phyloP scores from a whole-genome alignment of 805 yeast species.

The Teunomyces barrocoloradensis region DNA sequence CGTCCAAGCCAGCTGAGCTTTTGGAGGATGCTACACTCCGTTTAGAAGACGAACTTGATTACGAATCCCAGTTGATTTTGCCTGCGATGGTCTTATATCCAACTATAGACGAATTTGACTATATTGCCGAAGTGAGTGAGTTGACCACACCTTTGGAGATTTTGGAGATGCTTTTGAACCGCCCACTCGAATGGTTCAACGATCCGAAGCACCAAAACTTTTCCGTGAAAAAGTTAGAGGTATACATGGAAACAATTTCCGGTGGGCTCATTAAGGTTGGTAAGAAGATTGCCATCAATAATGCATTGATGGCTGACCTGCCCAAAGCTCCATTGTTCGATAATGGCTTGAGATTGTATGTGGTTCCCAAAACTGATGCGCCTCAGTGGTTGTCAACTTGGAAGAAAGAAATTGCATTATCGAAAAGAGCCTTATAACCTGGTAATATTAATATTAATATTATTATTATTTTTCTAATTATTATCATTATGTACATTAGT shows the following conservation, averaged over 20 bases:
- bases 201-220: slow-evolving; percentile 63
- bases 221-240: slow-evolving; percentile 56
- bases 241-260: slow-evolving; percentile 73
- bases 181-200: slow-evolving; percentile 69
- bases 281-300: slow-evolving; percentile 64
- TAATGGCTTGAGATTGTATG: slow-evolving; percentile 63
- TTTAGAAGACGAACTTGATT: slow-evolving; percentile 64
- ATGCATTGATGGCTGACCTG: slow-evolving; percentile 56
- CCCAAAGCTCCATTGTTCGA: slow-evolving; percentile 80
- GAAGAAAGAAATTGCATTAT: slow-evolving; percentile 60
- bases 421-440: slow-evolving; percentile 27
- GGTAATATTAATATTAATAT: no score
- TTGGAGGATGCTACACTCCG: slow-evolving; percentile 50
- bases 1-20: slow-evolving; percentile 55
- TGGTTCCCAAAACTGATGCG: slow-evolving; percentile 73
- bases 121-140: slow-evolving; percentile 73
- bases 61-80: slow-evolving; percentile 73
- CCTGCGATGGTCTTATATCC: slow-evolving; percentile 85
- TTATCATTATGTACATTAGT: neutral
- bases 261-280: slow-evolving; percentile 90
- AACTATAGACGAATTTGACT: slow-evolving; percentile 78
- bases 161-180: slow-evolving; percentile 53
- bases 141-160: slow-evolving; percentile 63
- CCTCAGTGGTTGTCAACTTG: slow-evolving; percentile 64
- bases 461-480: no score